These are phyloP conservation scores for Maudiozyma turicensis DNA, from an alignment of 805 yeast species.

Conservation along the genomic window DNA sequence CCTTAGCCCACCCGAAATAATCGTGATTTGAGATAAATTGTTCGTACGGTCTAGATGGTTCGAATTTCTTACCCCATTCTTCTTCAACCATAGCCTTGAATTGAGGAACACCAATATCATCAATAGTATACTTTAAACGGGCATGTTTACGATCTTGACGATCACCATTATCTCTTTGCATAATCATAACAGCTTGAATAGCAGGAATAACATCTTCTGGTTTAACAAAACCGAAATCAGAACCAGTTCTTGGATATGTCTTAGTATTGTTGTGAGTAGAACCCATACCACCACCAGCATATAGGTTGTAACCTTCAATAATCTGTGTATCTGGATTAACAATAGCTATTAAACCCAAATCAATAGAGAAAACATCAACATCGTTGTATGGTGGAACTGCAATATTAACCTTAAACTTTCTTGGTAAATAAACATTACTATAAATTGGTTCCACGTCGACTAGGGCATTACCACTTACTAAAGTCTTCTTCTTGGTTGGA, in stretches of 20 bases:
- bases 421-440: conserved; percentile 79
- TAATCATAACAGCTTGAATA: conserved; percentile 85
- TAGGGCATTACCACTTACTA: conserved; percentile 79
- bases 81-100: conserved; percentile 78
- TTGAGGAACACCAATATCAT: conserved; percentile 82
- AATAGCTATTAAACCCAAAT: conserved; percentile 85
- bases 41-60: conserved; percentile 58
- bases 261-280: conserved; percentile 93
- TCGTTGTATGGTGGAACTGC: conserved; percentile 95
- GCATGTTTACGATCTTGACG: conserved; percentile 96
- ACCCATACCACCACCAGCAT: conserved; percentile 99
- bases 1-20: conserved; percentile 88
- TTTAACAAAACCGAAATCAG: conserved; percentile 67
- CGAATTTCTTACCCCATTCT: conserved; percentile 66
- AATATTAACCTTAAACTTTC: conserved; percentile 91
- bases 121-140: conserved; percentile 92
- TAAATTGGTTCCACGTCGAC: conserved; percentile 81
- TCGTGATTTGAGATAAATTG: conserved; percentile 75
- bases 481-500: conserved; percentile 69
- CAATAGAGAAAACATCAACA: conserved; percentile 94
- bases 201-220: conserved; percentile 62
- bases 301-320: conserved; percentile 72
- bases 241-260: conserved; percentile 93
- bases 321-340: conserved; percentile 50
- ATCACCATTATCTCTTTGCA: conserved; percentile 92